These are phyloP conservation scores for Pseudocercospora fijiensis DNA, from an alignment of 2,329 filamentous ascomycete species.

Conservation along the genomic window DNA sequence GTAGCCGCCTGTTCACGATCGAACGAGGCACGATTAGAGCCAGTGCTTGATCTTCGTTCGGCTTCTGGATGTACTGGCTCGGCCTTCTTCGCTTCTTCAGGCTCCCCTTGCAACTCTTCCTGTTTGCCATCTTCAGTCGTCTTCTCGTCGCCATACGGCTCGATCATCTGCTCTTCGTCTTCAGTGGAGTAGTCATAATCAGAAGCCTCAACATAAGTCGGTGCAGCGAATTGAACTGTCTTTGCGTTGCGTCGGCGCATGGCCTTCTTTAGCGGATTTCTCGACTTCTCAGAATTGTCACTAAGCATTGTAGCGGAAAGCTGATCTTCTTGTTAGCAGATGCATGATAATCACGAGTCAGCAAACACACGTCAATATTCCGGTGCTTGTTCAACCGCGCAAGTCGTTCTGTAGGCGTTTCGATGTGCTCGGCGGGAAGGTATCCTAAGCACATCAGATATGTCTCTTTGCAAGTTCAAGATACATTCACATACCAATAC, in stretches of 20 bases:
- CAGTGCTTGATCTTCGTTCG: constrained; percentile 27
- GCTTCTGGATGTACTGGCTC: constrained; percentile 26
- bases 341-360: constrained; percentile 4
- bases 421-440: constrained; percentile 94
- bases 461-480: not conserved
- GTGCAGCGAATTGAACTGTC: constrained; percentile 79
- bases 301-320: constrained; percentile 70
- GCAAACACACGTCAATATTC: constrained; percentile 80
- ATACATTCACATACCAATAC: constrained; percentile 64
- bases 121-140: constrained; percentile 24
- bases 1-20: constrained; percentile 36
- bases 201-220: constrained; percentile 84
- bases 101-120: constrained; percentile 25
- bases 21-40: constrained; percentile 34
- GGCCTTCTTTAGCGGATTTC: constrained; percentile 77
- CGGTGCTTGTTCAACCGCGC: constrained; percentile 95
- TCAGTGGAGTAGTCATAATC: constrained; percentile 83
- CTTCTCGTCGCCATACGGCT: constrained; percentile 28
- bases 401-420: constrained; percentile 91
- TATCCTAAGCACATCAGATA: constrained; percentile 64
- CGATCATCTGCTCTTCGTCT: constrained; percentile 50
- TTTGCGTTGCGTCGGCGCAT: constrained; percentile 81
- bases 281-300: constrained; percentile 74
- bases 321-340: constrained; percentile 43
- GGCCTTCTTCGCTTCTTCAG: constrained; percentile 28